phyloP scores from a whole-genome alignment of 257 asterid genomes.

The Solanum chmielewskii region DNA sequence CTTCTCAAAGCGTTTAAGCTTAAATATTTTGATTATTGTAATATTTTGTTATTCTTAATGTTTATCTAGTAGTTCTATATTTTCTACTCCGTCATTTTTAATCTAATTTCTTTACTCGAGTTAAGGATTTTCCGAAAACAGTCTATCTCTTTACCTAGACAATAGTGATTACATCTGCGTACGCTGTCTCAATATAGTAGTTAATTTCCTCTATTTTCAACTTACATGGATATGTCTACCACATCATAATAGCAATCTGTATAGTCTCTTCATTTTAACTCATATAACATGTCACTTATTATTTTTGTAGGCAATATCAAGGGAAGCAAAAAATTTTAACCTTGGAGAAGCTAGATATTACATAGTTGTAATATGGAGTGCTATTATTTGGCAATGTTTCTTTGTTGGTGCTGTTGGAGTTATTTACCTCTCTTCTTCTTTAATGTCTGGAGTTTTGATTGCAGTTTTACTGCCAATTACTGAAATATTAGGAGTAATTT shows the following conservation, averaged over 20 bases:
- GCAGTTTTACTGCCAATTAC: background rate
- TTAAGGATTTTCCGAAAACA: accelerated
- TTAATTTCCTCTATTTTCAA: background rate
- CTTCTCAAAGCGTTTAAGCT: background rate
- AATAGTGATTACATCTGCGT: accelerated
- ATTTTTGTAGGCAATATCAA: background rate
- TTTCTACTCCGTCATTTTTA: background rate
- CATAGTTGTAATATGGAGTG: background rate
- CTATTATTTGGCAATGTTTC: background rate
- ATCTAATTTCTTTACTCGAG: too few species aligned
- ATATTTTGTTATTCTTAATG: too few species aligned
- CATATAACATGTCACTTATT: background rate
- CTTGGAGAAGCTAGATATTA: background rate
- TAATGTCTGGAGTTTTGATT: background rate
- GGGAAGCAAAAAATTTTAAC: background rate
- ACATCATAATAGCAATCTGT: background rate
- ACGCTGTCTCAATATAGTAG: accelerated
- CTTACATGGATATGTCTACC: background rate
- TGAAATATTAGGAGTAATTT: background rate
- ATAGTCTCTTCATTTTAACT: background rate
- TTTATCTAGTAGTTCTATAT: too few species aligned
- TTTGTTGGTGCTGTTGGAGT: background rate
- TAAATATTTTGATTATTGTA: too few species aligned
- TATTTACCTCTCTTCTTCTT: background rate
- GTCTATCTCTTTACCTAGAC: too few species aligned